Evolutionary conservation across 345 rosid genomes (phyloP).

Genomic region (Lagerstroemia speciosa): DNA sequence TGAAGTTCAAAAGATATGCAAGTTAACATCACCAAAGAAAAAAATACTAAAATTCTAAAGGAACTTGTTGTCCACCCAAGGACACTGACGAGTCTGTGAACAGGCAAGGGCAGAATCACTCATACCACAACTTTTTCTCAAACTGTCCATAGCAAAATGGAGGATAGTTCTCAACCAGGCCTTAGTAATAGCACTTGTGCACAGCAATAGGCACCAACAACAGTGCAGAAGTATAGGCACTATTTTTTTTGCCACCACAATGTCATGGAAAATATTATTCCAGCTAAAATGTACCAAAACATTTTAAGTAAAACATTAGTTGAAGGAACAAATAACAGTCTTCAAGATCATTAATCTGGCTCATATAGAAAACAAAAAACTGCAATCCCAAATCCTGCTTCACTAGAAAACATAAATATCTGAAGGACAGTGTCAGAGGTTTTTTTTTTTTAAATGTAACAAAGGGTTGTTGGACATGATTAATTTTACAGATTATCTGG

Average conservation of each 20-base stretch:
- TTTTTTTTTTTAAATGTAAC: too few species aligned
- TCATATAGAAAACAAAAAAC: background rate
- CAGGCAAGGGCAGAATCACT: background rate
- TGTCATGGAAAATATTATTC: background rate
- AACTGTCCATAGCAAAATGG: background rate
- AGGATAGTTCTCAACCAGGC: background rate
- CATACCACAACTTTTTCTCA: background rate
- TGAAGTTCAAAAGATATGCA: too few species aligned
- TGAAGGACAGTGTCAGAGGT: background rate
- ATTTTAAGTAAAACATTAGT: background rate
- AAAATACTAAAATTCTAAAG: background rate
- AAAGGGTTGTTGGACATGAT: background rate
- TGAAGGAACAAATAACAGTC: background rate
- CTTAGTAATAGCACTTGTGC: background rate
- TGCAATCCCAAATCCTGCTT: background rate
- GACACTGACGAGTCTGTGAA: background rate
- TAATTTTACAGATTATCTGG: background rate
- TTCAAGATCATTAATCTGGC: too few species aligned
- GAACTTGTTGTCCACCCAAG: background rate
- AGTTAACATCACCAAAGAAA: slow-evolving; percentile 2
- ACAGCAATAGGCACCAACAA: background rate
- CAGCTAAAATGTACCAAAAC: background rate
- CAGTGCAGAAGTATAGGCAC: background rate
- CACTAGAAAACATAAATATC: background rate
- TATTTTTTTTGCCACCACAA: background rate